These are phyloP conservation scores for Nyssa sinensis DNA, from an alignment of 148 eudicot species.

Conservation along the genomic window DNA sequence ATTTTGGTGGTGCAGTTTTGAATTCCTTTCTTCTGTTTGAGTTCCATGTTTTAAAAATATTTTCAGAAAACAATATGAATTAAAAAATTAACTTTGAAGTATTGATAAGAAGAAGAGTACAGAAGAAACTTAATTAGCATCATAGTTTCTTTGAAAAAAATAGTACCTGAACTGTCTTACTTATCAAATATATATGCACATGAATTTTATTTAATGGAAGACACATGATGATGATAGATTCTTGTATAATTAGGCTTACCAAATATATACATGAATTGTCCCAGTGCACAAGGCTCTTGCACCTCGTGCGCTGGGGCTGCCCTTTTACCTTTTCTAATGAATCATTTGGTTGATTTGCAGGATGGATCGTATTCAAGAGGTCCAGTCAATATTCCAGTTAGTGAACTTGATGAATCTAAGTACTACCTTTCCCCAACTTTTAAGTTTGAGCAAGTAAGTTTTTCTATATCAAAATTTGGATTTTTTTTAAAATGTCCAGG, in stretches of 20 bases:
- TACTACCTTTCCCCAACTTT: constrained; percentile 84
- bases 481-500: too few relatives aligned
- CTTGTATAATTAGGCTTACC: not conserved
- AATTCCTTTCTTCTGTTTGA: too few relatives aligned
- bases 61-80: not conserved
- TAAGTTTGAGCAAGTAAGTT: constrained; percentile 95
- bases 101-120: not conserved
- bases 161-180: too few relatives aligned
- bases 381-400: constrained; percentile 89
- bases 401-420: constrained; percentile 58
- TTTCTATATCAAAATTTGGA: too few relatives aligned
- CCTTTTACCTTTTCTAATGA: not conserved
- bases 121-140: not conserved
- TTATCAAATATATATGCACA: too few relatives aligned
- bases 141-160: not conserved
- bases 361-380: constrained; percentile 99
- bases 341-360: constrained; percentile 36
- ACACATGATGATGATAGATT: not conserved
- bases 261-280: too few relatives aligned
- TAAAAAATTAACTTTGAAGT: not conserved
- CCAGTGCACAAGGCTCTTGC: too few relatives aligned
- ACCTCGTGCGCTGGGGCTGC: too few relatives aligned
- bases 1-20: not conserved
- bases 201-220: not conserved
- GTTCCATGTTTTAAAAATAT: not conserved